A percentile compares a stretch with the other conserved stretches of the same genome.
Conservation (phyloP, 1,284 basidiomycete genomes). For the Tetrapyrgos nigripes region DNA sequence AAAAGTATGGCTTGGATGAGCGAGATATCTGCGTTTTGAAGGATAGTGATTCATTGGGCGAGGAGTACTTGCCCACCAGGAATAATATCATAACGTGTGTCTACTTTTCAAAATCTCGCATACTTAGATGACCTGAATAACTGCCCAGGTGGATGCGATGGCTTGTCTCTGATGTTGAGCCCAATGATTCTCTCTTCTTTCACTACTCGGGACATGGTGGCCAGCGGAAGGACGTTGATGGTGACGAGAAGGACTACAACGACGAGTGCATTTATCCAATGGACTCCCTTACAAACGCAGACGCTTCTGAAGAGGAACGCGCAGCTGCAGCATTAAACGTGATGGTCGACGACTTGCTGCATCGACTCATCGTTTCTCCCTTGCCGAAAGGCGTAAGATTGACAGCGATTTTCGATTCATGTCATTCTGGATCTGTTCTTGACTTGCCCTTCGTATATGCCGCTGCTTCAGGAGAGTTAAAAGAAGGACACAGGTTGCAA, state of each 20-base stretch:
- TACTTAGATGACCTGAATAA: not conserved
- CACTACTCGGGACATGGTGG: conserved; percentile 16
- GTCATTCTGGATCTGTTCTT: conserved; percentile 14
- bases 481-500: conserved; percentile 5
- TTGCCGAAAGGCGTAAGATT: conserved; percentile 5
- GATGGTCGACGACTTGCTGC: conserved; percentile 10
- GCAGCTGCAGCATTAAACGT: not conserved
- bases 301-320: conserved; percentile 5
- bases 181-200: conserved; percentile 15
- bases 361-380: conserved; percentile 4
- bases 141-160: conserved; percentile 15
- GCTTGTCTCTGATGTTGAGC: conserved; percentile 9
- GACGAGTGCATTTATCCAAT: conserved; percentile 14
- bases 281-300: conserved; percentile 3
- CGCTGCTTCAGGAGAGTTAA: conserved; percentile 10
- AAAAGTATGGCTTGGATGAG: conserved; percentile 11
- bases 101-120: not conserved
- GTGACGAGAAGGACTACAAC: conserved; percentile 13
- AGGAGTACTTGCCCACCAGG: conserved; percentile 13
- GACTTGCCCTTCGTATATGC: conserved; percentile 14
- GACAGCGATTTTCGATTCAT: conserved; percentile 13
- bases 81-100: conserved; percentile 8
- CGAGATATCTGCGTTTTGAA: conserved; percentile 14
- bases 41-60: conserved; percentile 5
- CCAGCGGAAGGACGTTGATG: conserved; percentile 6